Conservation (phyloP, 2,329 filamentous ascomycete species). For the Trichocomaceae sp. region DNA sequence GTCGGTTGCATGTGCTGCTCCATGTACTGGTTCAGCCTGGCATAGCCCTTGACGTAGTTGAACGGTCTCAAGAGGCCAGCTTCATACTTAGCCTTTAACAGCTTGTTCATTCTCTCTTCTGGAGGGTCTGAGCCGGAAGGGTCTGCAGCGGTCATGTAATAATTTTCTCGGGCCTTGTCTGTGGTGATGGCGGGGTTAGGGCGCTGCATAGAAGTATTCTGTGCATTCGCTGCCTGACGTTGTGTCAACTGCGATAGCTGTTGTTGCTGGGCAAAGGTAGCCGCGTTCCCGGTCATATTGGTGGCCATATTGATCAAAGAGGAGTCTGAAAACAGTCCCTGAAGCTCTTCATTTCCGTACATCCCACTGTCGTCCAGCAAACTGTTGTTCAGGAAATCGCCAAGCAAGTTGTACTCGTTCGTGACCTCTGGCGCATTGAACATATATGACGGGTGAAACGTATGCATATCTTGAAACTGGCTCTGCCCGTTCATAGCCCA, state of each 20-base stretch:
- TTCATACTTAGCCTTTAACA: slow-evolving; percentile 92
- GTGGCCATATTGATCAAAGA: slow-evolving; percentile 44
- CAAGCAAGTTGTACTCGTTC: slow-evolving; percentile 93
- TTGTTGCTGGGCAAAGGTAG: slow-evolving; percentile 33
- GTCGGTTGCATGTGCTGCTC: slow-evolving; percentile 75
- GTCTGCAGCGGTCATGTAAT: slow-evolving; percentile 95
- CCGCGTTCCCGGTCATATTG: slow-evolving; percentile 24
- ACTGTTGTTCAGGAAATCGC: slow-evolving; percentile 91
- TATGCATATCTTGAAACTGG: slow-evolving; percentile 89
- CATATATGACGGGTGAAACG: slow-evolving; percentile 89
- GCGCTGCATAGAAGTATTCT: slow-evolving; percentile 53
- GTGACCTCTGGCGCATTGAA: slow-evolving; percentile 90
- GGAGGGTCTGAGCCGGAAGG: slow-evolving; percentile 80
- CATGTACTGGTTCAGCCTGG: slow-evolving; percentile 82
- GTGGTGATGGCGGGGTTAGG: slow-evolving; percentile 56
- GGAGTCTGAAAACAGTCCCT: slow-evolving; percentile 56
- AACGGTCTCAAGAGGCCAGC: slow-evolving; percentile 92
- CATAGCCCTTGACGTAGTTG: slow-evolving; percentile 97
- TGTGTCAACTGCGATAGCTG: slow-evolving; percentile 24
- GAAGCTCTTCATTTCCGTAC: slow-evolving; percentile 59
- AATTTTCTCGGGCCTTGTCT: slow-evolving; percentile 68
- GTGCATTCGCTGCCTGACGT: slow-evolving; percentile 21
- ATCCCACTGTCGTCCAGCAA: slow-evolving; percentile 75
- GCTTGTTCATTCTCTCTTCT: slow-evolving; percentile 89
- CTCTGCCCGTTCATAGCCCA: slow-evolving; percentile 68